These are phyloP conservation scores for Rubia balearica DNA, from an alignment of 305 asterid genomes.

Conservation along the genomic window DNA sequence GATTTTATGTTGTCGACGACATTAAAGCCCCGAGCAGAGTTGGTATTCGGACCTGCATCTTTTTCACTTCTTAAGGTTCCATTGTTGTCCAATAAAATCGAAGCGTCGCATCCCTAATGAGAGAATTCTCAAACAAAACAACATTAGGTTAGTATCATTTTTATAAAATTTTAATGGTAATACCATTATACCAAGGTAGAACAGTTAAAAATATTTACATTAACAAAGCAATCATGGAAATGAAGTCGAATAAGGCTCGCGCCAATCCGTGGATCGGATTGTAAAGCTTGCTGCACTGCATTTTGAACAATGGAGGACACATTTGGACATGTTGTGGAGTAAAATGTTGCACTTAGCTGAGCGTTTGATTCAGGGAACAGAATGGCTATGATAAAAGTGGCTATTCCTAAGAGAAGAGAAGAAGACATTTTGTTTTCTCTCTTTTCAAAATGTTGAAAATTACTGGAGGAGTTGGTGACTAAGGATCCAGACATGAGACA, in stretches of 20 bases:
- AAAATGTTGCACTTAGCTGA: constrained; percentile 39
- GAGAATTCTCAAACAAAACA: not conserved
- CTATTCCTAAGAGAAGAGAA: constrained; percentile 16
- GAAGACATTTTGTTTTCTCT: constrained; percentile 21
- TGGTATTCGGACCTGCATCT: constrained; percentile 42
- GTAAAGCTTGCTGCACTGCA: constrained; percentile 38
- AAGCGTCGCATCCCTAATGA: constrained; percentile 56
- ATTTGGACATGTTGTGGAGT: constrained; percentile 46
- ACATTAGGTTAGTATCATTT: not conserved
- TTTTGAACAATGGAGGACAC: constrained; percentile 37
- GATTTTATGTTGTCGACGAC: constrained; percentile 53
- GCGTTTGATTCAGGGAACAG: constrained; percentile 27
- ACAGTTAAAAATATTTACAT: constrained; percentile 20
- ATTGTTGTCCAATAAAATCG: constrained; percentile 38
- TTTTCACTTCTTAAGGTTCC: constrained; percentile 42
- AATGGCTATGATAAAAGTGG: constrained; percentile 12
- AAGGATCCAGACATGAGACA: constrained; percentile 8
- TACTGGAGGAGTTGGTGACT: not conserved
- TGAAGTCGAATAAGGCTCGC: constrained; percentile 54
- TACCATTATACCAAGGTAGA: not conserved
- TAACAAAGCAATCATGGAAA: constrained; percentile 57
- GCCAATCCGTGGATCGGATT: constrained; percentile 52
- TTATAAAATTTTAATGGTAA: not conserved
- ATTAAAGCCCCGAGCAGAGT: constrained; percentile 44
- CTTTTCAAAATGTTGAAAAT: constrained; percentile 1